Conservation (phyloP, 352 stramenopile species). For the Pythium pectinolyticum region DNA sequence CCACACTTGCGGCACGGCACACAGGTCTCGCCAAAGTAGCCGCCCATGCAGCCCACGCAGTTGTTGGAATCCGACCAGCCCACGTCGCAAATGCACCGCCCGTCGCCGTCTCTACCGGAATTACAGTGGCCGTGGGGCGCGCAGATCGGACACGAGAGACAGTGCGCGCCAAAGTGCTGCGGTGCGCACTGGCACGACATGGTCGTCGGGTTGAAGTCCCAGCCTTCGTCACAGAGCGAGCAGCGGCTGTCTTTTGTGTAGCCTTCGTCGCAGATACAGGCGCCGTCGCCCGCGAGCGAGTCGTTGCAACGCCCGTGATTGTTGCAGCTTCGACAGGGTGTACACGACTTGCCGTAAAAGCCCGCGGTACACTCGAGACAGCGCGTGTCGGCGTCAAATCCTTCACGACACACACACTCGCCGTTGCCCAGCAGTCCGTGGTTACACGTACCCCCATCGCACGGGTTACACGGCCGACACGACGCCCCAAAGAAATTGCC, state of each 20-base stretch:
- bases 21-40: slow-evolving; percentile 79
- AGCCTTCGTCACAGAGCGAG: slow-evolving; percentile 77
- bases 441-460: slow-evolving; percentile 77
- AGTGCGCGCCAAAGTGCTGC: slow-evolving; percentile 78
- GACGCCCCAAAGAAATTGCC: slow-evolving; percentile 70
- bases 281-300: slow-evolving; percentile 56
- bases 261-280: slow-evolving; percentile 82
- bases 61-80: slow-evolving; percentile 89
- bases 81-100: slow-evolving; percentile 80
- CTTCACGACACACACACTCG: slow-evolving; percentile 77
- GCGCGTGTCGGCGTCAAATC: slow-evolving; percentile 67
- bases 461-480: slow-evolving; percentile 79
- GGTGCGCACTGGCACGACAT: slow-evolving; percentile 87
- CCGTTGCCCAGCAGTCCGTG: slow-evolving; percentile 76
- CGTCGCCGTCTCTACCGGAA: slow-evolving; percentile 76
- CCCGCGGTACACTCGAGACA: slow-evolving; percentile 72
- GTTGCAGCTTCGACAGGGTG: slow-evolving; percentile 80
- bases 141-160: slow-evolving; percentile 82
- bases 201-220: slow-evolving; percentile 86
- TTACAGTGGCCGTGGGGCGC: slow-evolving; percentile 84
- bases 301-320: slow-evolving; percentile 82
- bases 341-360: slow-evolving; percentile 80
- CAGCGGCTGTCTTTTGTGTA: slow-evolving; percentile 78
- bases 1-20: slow-evolving; percentile 74
- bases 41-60: slow-evolving; percentile 84